A percentile compares a stretch with the other conserved stretches of the same genome.
Evolutionary conservation across 2,329 filamentous ascomycete species (phyloP).

Genomic region (Fusarium setosum): DNA sequence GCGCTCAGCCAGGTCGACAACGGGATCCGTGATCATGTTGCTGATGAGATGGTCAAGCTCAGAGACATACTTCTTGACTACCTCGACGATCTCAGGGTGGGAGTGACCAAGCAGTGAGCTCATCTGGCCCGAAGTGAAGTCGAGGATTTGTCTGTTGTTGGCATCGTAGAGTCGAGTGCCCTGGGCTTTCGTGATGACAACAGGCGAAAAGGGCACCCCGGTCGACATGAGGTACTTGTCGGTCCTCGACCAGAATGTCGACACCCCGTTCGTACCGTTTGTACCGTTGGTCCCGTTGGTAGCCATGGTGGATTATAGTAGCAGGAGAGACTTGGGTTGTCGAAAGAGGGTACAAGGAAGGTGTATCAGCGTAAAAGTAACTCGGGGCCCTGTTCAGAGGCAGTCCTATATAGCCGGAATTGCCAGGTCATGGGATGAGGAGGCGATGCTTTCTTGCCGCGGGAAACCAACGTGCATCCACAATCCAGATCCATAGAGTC

Average conservation of each 20-base stretch:
- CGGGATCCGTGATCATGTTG: slow-evolving; percentile 66
- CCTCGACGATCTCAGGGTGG: slow-evolving; percentile 66
- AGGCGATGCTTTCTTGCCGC: background rate
- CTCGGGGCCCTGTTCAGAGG: background rate
- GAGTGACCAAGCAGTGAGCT: slow-evolving; percentile 67
- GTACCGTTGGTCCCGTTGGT: no score
- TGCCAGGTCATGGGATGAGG: no score
- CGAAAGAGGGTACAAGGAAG: background rate
- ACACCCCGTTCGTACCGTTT: no score
- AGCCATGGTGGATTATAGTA: background rate
- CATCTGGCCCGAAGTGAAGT: slow-evolving; percentile 72
- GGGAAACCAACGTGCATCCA: background rate
- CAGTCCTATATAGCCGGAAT: background rate
- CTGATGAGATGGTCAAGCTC: slow-evolving; percentile 68
- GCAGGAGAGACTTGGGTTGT: background rate
- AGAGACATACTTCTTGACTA: slow-evolving; percentile 57
- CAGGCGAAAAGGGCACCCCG: slow-evolving; percentile 51
- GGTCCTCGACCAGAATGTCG: slow-evolving; percentile 48
- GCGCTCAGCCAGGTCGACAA: slow-evolving; percentile 63
- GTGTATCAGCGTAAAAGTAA: background rate
- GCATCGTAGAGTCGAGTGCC: slow-evolving; percentile 60
- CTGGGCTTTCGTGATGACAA: slow-evolving; percentile 57
- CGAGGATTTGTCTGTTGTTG: slow-evolving; percentile 58
- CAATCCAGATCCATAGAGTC: background rate
- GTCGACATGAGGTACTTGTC: slow-evolving; percentile 56